phyloP scores from a whole-genome alignment of 345 rosid species.

The Erysimum cheiranthoides region DNA sequence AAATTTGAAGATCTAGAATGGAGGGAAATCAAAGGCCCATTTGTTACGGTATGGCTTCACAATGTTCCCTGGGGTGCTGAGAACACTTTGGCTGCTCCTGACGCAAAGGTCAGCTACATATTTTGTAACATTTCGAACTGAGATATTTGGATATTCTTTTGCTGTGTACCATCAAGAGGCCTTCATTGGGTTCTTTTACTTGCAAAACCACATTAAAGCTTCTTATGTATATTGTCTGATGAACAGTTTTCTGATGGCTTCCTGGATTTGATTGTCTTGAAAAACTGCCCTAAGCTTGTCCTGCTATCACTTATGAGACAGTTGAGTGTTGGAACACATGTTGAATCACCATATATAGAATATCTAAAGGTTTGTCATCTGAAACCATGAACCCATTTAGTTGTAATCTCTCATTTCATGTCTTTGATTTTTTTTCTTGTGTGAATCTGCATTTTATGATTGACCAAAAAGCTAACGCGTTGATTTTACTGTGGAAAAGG shows the following conservation, averaged over 20 bases:
- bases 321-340: slow-evolving; percentile 68
- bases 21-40: slow-evolving; percentile 83
- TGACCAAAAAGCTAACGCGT: not conserved
- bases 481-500: slow-evolving; percentile 50
- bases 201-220: not conserved
- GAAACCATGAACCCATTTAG: not conserved
- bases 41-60: slow-evolving; percentile 93
- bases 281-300: slow-evolving; percentile 63
- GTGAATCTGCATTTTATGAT: not conserved
- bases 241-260: slow-evolving; percentile 91
- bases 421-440: not conserved
- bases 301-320: slow-evolving; percentile 62
- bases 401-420: not conserved
- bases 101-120: slow-evolving; percentile 69
- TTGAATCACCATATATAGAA: slow-evolving; percentile 64
- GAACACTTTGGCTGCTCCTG: slow-evolving; percentile 82
- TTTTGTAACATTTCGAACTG: not conserved
- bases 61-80: slow-evolving; percentile 98
- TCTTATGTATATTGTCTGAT: not conserved
- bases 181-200: slow-evolving; percentile 26
- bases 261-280: slow-evolving; percentile 73
- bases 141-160: slow-evolving; percentile 8
- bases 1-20: slow-evolving; percentile 57
- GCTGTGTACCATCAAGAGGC: not conserved
- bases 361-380: slow-evolving; percentile 69